These are phyloP conservation scores for Penicillium italicum DNA, from an alignment of 2,329 filamentous ascomycete genomes.

Conservation along the genomic window DNA sequence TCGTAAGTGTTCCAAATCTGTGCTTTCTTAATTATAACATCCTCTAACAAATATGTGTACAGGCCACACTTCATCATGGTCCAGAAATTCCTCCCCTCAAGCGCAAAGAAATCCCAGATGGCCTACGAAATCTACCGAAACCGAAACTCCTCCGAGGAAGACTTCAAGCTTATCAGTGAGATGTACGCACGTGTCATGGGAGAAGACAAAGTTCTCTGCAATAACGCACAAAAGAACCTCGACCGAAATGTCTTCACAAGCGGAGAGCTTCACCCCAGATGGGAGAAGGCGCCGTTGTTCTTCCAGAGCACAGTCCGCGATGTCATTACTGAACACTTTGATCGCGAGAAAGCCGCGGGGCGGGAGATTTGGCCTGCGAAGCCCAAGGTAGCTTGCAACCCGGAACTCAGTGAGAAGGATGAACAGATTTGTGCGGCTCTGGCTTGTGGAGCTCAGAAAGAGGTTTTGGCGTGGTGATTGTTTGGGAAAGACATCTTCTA, in stretches of 20 bases:
- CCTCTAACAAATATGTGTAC: slow-evolving; percentile 29
- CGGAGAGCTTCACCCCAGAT: slow-evolving; percentile 59
- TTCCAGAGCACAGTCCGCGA: slow-evolving; percentile 55
- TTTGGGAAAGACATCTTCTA: not conserved
- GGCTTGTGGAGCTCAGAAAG: slow-evolving; percentile 23
- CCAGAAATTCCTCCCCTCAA: slow-evolving; percentile 58
- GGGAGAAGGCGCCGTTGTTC: slow-evolving; percentile 58
- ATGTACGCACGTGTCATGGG: slow-evolving; percentile 63
- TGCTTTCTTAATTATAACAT: not conserved
- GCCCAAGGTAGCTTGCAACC: slow-evolving; percentile 23
- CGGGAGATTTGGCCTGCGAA: slow-evolving; percentile 53
- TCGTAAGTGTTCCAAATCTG: slow-evolving; percentile 22
- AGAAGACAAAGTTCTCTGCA: slow-evolving; percentile 62
- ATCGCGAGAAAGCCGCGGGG: slow-evolving; percentile 45
- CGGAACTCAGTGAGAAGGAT: slow-evolving; percentile 23
- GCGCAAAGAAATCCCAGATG: slow-evolving; percentile 53
- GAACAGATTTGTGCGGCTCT: slow-evolving; percentile 24
- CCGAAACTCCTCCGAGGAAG: slow-evolving; percentile 56
- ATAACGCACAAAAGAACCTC: slow-evolving; percentile 58
- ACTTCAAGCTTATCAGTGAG: slow-evolving; percentile 55
- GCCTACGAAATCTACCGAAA: slow-evolving; percentile 62
- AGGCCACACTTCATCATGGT: slow-evolving; percentile 63
- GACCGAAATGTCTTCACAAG: slow-evolving; percentile 60
- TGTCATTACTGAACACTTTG: slow-evolving; percentile 47
- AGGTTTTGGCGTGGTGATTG: slow-evolving; percentile 25